Percentiles rank a stretch among this genome's conserved stretches.
These are phyloP conservation scores for Trichophyton simii DNA, from an alignment of 2,329 filamentous ascomycete genomes.

Conservation along the genomic window DNA sequence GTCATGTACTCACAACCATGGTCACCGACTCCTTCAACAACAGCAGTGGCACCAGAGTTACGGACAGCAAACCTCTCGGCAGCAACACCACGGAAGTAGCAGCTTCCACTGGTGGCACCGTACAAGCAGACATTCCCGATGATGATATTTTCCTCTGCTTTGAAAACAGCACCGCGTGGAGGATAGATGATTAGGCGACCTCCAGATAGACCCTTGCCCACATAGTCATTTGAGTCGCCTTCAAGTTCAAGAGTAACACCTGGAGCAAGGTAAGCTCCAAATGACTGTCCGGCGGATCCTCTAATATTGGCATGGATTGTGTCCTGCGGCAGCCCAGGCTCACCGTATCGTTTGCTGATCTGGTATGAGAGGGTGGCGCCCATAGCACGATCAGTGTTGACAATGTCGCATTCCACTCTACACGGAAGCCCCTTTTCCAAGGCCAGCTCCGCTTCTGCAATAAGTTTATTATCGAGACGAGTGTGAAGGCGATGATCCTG, in stretches of 20 bases:
- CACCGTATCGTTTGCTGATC: constrained; percentile 82
- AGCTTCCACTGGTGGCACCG: constrained; percentile 78
- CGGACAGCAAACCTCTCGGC: constrained; percentile 93
- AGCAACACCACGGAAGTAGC: constrained; percentile 93
- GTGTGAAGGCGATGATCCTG: constrained; percentile 91
- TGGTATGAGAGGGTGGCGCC: constrained; percentile 93
- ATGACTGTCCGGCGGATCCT: constrained; percentile 91
- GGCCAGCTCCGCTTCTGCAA: constrained; percentile 86
- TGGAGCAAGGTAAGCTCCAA: constrained; percentile 84
- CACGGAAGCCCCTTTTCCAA: constrained; percentile 89
- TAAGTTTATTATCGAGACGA: constrained; percentile 91
- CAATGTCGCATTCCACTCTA: constrained; percentile 86
- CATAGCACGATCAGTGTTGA: constrained; percentile 90
- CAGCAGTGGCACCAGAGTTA: constrained; percentile 90
- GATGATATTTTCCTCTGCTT: constrained; percentile 89
- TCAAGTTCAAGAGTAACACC: constrained; percentile 91
- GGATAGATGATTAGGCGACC: constrained; percentile 89
- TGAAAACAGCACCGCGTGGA: constrained; percentile 78
- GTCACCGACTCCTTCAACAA: constrained; percentile 91
- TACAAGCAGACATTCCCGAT: constrained; percentile 93
- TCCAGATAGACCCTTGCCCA: constrained; percentile 89
- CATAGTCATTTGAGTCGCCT: constrained; percentile 92
- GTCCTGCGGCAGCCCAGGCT: constrained; percentile 76
- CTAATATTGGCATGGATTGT: constrained; percentile 95
- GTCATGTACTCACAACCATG: constrained; percentile 99